Evolutionary conservation across 176 grass and related monocot genomes (phyloP).

Genomic region (Eremochloa ophiuroides): DNA sequence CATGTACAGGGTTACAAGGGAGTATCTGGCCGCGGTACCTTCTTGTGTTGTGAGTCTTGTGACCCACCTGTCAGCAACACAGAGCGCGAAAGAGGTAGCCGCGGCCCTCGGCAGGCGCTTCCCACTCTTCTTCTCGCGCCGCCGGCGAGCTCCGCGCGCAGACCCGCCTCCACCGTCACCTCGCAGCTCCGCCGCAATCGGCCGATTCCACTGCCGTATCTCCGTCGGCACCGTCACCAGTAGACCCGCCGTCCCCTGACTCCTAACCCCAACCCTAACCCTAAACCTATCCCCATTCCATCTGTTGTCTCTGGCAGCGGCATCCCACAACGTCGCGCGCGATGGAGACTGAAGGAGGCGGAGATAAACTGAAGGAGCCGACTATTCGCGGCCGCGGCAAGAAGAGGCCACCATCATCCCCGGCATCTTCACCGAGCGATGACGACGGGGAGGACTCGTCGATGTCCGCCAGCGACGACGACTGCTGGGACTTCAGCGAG

Average conservation of each 20-base stretch:
- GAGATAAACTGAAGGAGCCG: not conserved
- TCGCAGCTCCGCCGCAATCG: not conserved
- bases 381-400: not conserved
- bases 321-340: not conserved
- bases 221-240: not conserved
- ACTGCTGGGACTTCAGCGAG: not conserved
- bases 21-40: too few species aligned
- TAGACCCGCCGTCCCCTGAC: not conserved
- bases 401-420: slow-evolving; percentile 15
- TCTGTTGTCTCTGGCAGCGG: not conserved
- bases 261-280: not conserved
- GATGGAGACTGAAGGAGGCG: not conserved
- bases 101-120: too few species aligned
- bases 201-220: not conserved
- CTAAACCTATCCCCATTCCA: not conserved
- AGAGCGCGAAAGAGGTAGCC: too few species aligned
- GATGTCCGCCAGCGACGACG: not conserved
- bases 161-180: not conserved
- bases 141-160: not conserved
- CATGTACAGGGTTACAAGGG: too few species aligned
- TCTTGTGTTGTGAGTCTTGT: too few species aligned
- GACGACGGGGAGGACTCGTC: not conserved
- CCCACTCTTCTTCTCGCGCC: too few species aligned
- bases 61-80: too few species aligned
- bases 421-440: not conserved